phyloP scores from a whole-genome alignment of 1,284 basidiomycete species.

The Ganoderma resinaceum region DNA sequence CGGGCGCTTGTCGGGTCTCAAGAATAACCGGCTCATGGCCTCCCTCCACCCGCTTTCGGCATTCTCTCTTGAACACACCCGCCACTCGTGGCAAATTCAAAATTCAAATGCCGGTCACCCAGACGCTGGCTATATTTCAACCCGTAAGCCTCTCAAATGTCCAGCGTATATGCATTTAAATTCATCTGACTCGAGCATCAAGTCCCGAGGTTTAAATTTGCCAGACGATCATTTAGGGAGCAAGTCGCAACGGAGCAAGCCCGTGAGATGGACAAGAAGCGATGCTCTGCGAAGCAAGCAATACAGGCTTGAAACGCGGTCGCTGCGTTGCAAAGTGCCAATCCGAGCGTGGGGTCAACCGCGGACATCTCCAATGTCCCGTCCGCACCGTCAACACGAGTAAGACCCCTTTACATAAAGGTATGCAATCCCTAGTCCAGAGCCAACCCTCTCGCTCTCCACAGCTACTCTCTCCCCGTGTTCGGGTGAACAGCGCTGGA shows the following conservation, averaged over 20 bases:
- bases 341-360: constrained; percentile 16
- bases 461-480: constrained; percentile 18
- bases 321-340: constrained; percentile 21
- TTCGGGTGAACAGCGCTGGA: constrained; percentile 21
- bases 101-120: not conserved
- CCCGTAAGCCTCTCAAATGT: not conserved
- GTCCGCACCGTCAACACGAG: constrained; percentile 28
- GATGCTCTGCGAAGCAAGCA: constrained; percentile 13
- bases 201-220: not conserved
- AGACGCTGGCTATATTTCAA: not conserved
- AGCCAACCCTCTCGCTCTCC: constrained; percentile 19
- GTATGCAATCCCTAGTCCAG: constrained; percentile 12
- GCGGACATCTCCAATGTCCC: constrained; percentile 16
- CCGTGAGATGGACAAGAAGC: constrained; percentile 14
- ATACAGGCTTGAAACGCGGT: constrained; percentile 18
- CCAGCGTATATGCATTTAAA: not conserved
- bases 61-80: not conserved
- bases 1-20: not conserved
- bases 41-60: not conserved
- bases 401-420: constrained; percentile 28
- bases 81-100: not conserved
- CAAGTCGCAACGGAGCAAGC: constrained; percentile 5
- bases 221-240: not conserved
- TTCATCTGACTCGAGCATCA: not conserved
- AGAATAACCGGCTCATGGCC: not conserved